These are phyloP conservation scores for Hypoxylon fuscum DNA, from an alignment of 495 filamentous ascomycete species.

Conservation along the genomic window DNA sequence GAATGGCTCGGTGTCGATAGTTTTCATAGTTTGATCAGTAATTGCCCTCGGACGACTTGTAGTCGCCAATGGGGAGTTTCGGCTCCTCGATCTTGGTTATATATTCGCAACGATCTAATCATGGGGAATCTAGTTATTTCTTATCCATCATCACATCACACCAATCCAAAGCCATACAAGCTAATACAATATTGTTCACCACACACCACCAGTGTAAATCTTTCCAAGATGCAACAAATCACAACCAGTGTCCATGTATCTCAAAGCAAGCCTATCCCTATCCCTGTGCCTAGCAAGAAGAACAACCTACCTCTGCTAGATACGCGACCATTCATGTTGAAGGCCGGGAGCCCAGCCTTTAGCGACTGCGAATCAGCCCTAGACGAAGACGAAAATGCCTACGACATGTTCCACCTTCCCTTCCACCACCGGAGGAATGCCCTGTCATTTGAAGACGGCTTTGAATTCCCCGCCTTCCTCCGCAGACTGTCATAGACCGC, in stretches of 20 bases:
- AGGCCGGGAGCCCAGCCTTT: conserved; percentile 26
- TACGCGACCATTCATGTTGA: conserved; percentile 10
- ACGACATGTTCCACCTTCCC: conserved; percentile 31
- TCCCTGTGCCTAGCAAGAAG: conserved; percentile 26
- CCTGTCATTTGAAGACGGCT: conserved; percentile 34
- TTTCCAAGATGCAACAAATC: conserved; percentile 17
- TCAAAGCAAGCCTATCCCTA: conserved; percentile 31
- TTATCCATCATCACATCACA: conserved; percentile 17
- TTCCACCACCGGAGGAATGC: conserved; percentile 38
- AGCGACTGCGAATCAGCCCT: conserved; percentile 39
- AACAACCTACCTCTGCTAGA: neutral
- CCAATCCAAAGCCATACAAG: neutral
- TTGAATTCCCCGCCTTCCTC: conserved; percentile 37
- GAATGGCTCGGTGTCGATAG: conserved; percentile 35
- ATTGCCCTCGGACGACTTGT: conserved; percentile 23
- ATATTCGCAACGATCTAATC: conserved; percentile 33
- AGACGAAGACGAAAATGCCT: conserved; percentile 33
- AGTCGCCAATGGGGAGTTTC: conserved; percentile 15
- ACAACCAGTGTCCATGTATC: conserved; percentile 4
- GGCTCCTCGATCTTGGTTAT: conserved; percentile 23
- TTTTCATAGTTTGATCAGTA: conserved; percentile 23
- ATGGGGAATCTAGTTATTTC: neutral
- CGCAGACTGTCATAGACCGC: conserved; percentile 21
- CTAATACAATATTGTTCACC: neutral
- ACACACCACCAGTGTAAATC: neutral